Evolutionary conservation across 257 asterid species (phyloP), one percentile per base, ranked within the genome.

Genomic region (Przewalskia tangutica): DNA sequence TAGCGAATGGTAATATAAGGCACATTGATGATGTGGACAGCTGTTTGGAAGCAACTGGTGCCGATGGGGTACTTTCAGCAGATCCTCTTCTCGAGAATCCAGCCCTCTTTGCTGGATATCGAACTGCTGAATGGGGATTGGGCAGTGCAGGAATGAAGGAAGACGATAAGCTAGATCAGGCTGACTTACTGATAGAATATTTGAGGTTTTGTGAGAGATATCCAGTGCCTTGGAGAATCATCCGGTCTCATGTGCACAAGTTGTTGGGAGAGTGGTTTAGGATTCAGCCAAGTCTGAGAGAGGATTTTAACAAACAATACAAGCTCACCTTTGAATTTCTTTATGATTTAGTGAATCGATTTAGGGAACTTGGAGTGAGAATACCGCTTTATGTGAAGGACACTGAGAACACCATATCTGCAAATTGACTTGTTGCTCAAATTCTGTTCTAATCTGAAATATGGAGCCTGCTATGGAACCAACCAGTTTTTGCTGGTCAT

Each of bases 151-250:
- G 86, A 53, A 67, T 36, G 11, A 86, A 82, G 62, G 85, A 83
- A 88, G 92, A 84, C 17, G 93, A 85, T 56, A 84, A 86, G 81
- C 84, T 94, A 36, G 97, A 94, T 87, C 98, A 94, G 86, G 97
- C 92, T 14, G 93, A 89, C 62, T 82, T 96, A 83, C 50, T 93
- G 82, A 88, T 89, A 9, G 97, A 94, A 81, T 96, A 96, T 85
- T 83, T 96, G 85, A 88, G 89, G 83, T 63, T 93, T 6, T 96
- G 98, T 62, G 97, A 94, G 92, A 88, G 82, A 83, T 86, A 93
- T 85, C 97, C 98, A 0, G 98, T 96, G 81, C 98, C 99, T 7
- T 96, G 99, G 99, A 89, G 97, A 82, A 96, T 96, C 92, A 85
- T 96, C 32, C 97, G 98, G 77, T 91, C 99, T 10, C 98, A 96